Evolutionary conservation across 2,329 filamentous ascomycete species (phyloP).

Genomic region (Coleophoma cylindrospora): DNA sequence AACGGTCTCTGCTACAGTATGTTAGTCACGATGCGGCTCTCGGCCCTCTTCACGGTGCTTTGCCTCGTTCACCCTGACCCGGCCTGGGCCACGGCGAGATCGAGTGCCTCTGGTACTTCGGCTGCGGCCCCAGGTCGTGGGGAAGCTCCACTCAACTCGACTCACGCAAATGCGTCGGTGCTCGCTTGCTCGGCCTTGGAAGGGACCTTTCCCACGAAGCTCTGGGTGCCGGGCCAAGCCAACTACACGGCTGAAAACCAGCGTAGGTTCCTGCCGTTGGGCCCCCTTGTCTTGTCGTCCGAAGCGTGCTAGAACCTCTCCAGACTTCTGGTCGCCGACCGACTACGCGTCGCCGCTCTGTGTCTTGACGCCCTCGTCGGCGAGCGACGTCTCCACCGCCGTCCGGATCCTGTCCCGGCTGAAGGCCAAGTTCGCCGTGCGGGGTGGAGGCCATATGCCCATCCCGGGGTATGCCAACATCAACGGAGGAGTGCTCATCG

Average conservation of each 20-base stretch:
- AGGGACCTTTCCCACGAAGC: not conserved
- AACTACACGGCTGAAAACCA: not conserved
- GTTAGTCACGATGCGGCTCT: too few species aligned
- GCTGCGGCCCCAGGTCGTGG: too few species aligned
- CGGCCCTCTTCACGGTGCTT: too few species aligned
- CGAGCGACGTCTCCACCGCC: constrained; percentile 5
- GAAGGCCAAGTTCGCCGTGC: constrained; percentile 7
- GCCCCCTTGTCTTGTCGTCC: not conserved
- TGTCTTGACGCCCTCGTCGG: constrained; percentile 3
- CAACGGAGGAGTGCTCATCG: constrained; percentile 9
- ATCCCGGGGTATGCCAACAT: constrained; percentile 6
- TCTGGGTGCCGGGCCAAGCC: not conserved
- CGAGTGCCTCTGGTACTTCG: too few species aligned
- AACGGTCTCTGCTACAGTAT: too few species aligned
- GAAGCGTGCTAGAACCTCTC: not conserved
- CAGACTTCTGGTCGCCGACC: constrained; percentile 8
- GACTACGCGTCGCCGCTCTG: constrained; percentile 8
- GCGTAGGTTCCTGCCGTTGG: not conserved
- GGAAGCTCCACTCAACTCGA: too few species aligned
- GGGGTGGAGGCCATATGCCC: constrained; percentile 11
- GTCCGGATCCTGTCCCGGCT: constrained; percentile 3
- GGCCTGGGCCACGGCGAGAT: too few species aligned
- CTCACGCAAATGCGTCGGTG: too few species aligned
- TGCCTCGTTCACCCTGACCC: too few species aligned
- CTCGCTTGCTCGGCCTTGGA: not conserved